phyloP scores from a whole-genome alignment of 495 filamentous ascomycete species.

The Massariosphaeria phaeospora region DNA sequence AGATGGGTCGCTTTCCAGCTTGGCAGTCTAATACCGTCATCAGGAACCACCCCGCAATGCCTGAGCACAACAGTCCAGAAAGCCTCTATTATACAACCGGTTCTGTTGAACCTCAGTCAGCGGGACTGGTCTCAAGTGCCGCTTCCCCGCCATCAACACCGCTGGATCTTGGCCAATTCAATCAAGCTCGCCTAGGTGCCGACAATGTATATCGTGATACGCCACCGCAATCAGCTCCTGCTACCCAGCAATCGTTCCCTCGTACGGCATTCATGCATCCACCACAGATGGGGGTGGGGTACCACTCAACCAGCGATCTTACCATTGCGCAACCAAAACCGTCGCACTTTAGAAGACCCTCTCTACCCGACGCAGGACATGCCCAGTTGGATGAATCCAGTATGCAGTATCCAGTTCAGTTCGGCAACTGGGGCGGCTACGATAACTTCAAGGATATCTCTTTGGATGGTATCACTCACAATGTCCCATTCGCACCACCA shows the following conservation, averaged over 20 bases:
- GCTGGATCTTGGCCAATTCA: constrained; percentile 33
- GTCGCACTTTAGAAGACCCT: constrained; percentile 31
- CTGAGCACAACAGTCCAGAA: constrained; percentile 33
- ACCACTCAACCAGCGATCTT: constrained; percentile 24
- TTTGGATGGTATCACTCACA: constrained; percentile 19
- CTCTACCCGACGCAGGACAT: constrained; percentile 25
- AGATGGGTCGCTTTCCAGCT: constrained; percentile 29
- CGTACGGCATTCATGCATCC: constrained; percentile 23
- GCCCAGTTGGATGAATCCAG: neutral
- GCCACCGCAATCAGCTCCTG: constrained; percentile 42
- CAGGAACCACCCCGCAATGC: constrained; percentile 20
- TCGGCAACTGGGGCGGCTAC: constrained; percentile 7
- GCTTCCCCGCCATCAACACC: constrained; percentile 42
- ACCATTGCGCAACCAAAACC: constrained; percentile 31
- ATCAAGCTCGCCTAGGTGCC: constrained; percentile 20
- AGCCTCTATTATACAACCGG: constrained; percentile 20
- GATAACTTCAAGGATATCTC: constrained; percentile 18
- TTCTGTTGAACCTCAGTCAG: constrained; percentile 26
- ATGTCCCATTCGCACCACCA: constrained; percentile 24
- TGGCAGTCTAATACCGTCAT: constrained; percentile 32
- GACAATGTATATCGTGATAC: constrained; percentile 36
- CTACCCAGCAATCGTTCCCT: constrained; percentile 40
- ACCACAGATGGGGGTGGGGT: constrained; percentile 20
- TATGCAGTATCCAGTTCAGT: constrained; percentile 24
- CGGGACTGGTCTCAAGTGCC: constrained; percentile 17